A percentile compares a stretch with the other conserved stretches of the same genome.
phyloP scores from a whole-genome alignment of 352 stramenopile species.

The Phytophthora boehmeriae region DNA sequence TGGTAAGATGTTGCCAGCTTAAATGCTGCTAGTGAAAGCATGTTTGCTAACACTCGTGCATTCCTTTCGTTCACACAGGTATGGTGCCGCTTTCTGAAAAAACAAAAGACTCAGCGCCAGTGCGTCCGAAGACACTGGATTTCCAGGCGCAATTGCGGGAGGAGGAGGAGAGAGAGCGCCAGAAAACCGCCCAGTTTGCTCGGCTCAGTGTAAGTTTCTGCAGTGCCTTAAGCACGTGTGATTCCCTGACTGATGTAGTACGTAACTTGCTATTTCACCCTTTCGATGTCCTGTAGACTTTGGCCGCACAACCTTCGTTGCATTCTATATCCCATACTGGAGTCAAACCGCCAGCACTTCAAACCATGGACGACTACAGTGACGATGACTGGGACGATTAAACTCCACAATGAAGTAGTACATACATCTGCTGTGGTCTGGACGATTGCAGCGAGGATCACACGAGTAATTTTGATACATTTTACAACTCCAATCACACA shows the following conservation, averaged over 20 bases:
- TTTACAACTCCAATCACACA: slow-evolving; percentile 38
- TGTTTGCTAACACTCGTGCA: background rate
- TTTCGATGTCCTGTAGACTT: slow-evolving; percentile 32
- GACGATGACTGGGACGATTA: slow-evolving; percentile 88
- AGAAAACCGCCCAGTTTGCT: slow-evolving; percentile 69
- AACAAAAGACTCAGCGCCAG: slow-evolving; percentile 35
- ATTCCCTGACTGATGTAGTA: too few relatives aligned
- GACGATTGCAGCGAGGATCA: background rate
- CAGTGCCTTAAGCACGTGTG: background rate
- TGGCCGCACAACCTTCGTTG: slow-evolving; percentile 75
- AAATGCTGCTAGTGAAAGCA: background rate
- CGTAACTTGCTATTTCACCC: slow-evolving; percentile 7
- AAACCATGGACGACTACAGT: slow-evolving; percentile 49
- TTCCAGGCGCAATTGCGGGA: slow-evolving; percentile 66
- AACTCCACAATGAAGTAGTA: slow-evolving; percentile 10
- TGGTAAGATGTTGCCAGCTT: slow-evolving; percentile 32
- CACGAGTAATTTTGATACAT: slow-evolving; percentile 46
- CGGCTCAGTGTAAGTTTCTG: slow-evolving; percentile 62
- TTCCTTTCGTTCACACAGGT: slow-evolving; percentile 23
- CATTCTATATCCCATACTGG: slow-evolving; percentile 52
- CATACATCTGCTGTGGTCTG: background rate
- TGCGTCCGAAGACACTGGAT: slow-evolving; percentile 65
- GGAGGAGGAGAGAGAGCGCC: slow-evolving; percentile 67
- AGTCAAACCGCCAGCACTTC: slow-evolving; percentile 12
- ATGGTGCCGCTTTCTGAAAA: slow-evolving; percentile 76